Conservation (phyloP, 306 rosid species). For the Quercus cerris region DNA sequence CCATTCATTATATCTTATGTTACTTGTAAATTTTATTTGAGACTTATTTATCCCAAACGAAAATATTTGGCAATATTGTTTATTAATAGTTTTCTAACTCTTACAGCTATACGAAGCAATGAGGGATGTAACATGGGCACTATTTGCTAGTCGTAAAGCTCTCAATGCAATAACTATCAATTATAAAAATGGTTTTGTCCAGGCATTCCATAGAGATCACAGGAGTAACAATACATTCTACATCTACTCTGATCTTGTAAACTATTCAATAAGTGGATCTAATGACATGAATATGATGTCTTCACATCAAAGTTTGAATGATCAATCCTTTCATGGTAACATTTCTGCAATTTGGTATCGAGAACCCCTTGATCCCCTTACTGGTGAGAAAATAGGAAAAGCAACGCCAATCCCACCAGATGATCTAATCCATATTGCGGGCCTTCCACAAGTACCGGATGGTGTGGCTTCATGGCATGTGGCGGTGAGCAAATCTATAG, state of each 20-base stretch:
- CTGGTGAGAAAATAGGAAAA: constrained; percentile 87
- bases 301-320: constrained; percentile 56
- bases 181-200: constrained; percentile 91
- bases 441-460: constrained; percentile 85
- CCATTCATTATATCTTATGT: constrained; percentile 1
- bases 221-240: constrained; percentile 83
- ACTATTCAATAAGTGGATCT: constrained; percentile 67
- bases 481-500: constrained; percentile 89
- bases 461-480: constrained; percentile 99
- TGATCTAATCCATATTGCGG: constrained; percentile 83
- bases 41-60: neutral
- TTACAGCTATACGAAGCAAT: constrained; percentile 88
- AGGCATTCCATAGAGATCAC: constrained; percentile 91
- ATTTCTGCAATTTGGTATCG: constrained; percentile 83
- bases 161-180: constrained; percentile 90
- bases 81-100: constrained; percentile 23
- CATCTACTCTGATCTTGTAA: constrained; percentile 82
- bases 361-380: constrained; percentile 88
- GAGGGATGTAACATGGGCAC: constrained; percentile 86
- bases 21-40: neutral
- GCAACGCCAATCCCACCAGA: constrained; percentile 82
- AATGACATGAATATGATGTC: constrained; percentile 35
- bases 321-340: constrained; percentile 65
- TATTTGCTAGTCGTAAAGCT: constrained; percentile 86
- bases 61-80: constrained; percentile 4